Base-by-base conservation (phyloP, 345 rosid species). In the Cochlearia excelsa region DNA sequence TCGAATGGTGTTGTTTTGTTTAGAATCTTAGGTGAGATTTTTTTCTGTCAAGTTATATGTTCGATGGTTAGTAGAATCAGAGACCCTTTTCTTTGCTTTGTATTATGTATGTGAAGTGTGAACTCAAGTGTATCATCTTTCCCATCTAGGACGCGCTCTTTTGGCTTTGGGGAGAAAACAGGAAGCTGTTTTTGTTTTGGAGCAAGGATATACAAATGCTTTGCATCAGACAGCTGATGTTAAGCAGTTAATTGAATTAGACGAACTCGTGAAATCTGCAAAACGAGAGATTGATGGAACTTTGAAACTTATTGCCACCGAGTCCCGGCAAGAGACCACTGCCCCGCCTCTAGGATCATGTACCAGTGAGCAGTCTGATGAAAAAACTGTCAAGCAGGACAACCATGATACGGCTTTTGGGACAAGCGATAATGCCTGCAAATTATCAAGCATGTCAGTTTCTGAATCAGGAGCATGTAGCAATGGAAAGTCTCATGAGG, bases 201-300 rank as follows among this genome's bases (percentile, higher is more conserved):
- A 82, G 80, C 78, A 77, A 61, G 97, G 94, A n/a, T 78, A 81
- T 54, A 74, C 75, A 7, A 80, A 70, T 72, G 91, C 94, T 49
- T 60, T 85, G 63, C 56, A 54, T 52, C 80, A 83, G 66, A 81
- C 91, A 43, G 81, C 97, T 9, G 97, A 88, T 82, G 76, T 93
- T 77, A 93, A 80, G 83, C 95, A 83, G 51, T 68, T 93, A 71
- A 75, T 93, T 65, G 99, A 93, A 72, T 77, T 93, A 70, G 94
- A 88, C 73, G 95, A 85, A 58, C 86, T 86, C 45, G 64, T 93
- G 53, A 76, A 53, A 34, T 55, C 30, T 72, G 78, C 82, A 46
- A 86, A 77, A 71, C 79, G 59, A 67, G 97, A 80, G 31, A 59
- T 54, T 55, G 75, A 65, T 68, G 57, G 37, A 29, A 47, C 59